Evolutionary conservation across 1,284 basidiomycete species (phyloP).

Genomic region (Irpex rosettiformis): DNA sequence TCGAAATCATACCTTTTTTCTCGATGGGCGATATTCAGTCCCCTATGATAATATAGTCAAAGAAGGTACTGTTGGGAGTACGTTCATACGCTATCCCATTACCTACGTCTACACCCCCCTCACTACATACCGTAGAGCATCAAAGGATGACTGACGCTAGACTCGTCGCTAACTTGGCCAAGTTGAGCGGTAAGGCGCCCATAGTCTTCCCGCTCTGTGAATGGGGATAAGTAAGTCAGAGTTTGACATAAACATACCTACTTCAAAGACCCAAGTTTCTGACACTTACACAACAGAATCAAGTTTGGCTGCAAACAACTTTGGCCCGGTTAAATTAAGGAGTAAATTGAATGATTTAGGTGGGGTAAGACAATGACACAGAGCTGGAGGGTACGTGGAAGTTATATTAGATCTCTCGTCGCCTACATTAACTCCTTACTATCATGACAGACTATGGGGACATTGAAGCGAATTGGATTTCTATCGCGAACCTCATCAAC

Average conservation of each 20-base stretch:
- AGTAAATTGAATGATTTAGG: neutral
- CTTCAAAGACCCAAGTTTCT: neutral
- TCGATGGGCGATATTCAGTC: neutral
- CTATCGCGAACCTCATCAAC: constrained; percentile 40
- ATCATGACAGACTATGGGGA: constrained; percentile 19
- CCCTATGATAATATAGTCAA: neutral
- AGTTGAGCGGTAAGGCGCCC: neutral
- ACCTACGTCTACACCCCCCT: neutral
- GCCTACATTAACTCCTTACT: neutral
- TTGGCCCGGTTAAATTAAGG: neutral
- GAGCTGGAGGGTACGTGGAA: neutral
- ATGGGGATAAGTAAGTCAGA: neutral
- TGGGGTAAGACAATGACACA: neutral
- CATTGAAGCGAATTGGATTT: constrained; percentile 34
- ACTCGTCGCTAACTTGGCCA: neutral
- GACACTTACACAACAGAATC: neutral
- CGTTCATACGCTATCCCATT: neutral
- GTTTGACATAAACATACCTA: too few species aligned
- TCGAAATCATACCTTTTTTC: neutral
- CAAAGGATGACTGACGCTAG: neutral
- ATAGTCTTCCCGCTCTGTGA: neutral
- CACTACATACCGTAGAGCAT: neutral
- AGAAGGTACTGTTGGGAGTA: neutral
- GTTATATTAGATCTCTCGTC: neutral
- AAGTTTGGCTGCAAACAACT: neutral